A percentile compares a stretch with the other conserved stretches of the same genome.
These are phyloP conservation scores for Arthrobotrys entomopaga DNA, from an alignment of 2,329 filamentous ascomycete species.

Conservation along the genomic window DNA sequence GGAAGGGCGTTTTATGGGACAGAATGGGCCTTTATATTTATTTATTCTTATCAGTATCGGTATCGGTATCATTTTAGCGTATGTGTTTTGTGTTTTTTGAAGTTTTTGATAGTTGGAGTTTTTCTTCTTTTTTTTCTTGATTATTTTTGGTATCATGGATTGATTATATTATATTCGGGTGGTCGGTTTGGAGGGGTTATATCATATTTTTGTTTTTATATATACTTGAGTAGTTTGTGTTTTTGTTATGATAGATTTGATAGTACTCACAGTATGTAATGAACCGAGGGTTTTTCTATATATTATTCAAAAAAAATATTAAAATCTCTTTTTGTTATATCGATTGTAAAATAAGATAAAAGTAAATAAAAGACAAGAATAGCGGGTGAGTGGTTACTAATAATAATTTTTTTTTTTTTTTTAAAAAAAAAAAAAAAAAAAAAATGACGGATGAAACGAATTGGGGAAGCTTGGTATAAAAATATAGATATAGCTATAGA, in stretches of 20 bases:
- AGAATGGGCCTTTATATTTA: conserved; percentile 54
- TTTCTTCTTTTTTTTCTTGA: conserved; percentile 17
- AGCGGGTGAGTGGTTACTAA: too few relatives aligned
- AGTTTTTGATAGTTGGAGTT: conserved; percentile 19
- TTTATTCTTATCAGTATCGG: conserved; percentile 15
- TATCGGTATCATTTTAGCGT: conserved; percentile 22
- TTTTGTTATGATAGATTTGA: conserved; percentile 40
- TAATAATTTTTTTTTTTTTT: too few relatives aligned
- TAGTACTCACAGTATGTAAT: conserved; percentile 55
- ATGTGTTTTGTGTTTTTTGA: neutral
- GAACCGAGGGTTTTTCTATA: conserved; percentile 57
- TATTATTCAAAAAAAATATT: too few relatives aligned
- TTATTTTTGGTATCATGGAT: conserved; percentile 1
- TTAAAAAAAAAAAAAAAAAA: too few relatives aligned
- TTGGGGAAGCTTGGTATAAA: too few relatives aligned
- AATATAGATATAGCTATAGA: too few relatives aligned
- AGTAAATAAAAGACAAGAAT: too few relatives aligned
- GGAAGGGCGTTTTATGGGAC: conserved; percentile 55
- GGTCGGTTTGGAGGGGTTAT: neutral
- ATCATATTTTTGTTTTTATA: neutral
- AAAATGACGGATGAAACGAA: too few relatives aligned
- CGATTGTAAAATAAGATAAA: too few relatives aligned
- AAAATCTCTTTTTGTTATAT: too few relatives aligned
- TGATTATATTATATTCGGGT: too few relatives aligned
- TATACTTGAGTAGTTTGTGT: neutral